Evolutionary conservation across 2,329 filamentous ascomycete genomes (phyloP), one percentile per base, ranked within the genome.

Genomic region (Fusarium guadeloupense): DNA sequence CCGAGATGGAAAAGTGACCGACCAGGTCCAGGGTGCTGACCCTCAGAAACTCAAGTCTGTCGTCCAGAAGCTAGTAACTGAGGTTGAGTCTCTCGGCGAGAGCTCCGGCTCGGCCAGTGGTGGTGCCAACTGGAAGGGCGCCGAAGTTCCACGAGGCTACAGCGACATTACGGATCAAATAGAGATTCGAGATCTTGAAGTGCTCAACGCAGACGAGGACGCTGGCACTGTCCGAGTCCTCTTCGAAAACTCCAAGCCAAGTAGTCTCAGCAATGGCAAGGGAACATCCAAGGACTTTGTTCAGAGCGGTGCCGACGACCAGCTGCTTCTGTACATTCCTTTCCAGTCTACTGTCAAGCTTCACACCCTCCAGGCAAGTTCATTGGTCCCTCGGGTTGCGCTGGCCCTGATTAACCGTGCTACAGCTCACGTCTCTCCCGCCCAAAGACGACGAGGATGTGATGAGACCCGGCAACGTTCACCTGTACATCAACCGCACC

Each of bases 251-350:
- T 78, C 81, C 53, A 87, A 89, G 75, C 93, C 93, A 6, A 86
- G 82, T 48, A 82, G 82, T 1, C 75, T 93, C 50, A 74, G 76
- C 42, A 86, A 87, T 69, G 83, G 78, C 50, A 87, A 87, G 71
- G 56, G 62, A 28, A 75, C 65, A 19, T 37, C 59, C 49, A 86
- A 85, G 72, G 94, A 99, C 77, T 98, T 91, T 89, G 88, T 98
- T 19, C 92, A 97, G 81, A 97, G 92, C 75, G 94, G 97, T 72
- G 96, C 94, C 30, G 95, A 99, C 73, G 93, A 98, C 78, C 95
- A 99, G 81, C 81, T 99, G 60, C 91, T 98, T 84, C 84, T 99
- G 40, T 98, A 89, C 77, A 83, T 96, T 53, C 94, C 95, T 1
- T 97, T 99, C 78, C 89, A 93, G 75, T 87, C 89, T 26, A 91